phyloP scores from a whole-genome alignment of 225 moss, liverwort and hornwort genomes.

The Asterella californica region DNA sequence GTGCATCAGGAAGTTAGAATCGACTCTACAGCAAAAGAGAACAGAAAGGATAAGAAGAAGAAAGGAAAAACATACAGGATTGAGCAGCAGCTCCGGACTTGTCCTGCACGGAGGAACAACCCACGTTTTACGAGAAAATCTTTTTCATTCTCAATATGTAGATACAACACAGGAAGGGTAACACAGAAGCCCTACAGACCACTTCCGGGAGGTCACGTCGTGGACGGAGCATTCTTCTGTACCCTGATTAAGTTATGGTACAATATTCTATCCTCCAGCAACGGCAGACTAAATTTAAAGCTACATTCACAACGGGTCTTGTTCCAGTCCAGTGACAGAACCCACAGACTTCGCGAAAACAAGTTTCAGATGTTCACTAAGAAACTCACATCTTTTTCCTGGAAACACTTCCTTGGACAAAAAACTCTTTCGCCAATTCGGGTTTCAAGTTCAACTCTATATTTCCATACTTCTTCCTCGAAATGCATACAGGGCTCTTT shows the following conservation, averaged over 20 bases:
- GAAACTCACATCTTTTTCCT: too few species aligned
- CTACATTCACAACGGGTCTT: too few species aligned
- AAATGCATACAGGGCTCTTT: too few species aligned
- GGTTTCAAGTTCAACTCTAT: neutral
- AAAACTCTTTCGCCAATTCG: too few species aligned
- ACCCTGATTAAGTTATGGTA: too few species aligned
- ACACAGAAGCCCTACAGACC: neutral
- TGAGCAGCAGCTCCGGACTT: conserved; percentile 84
- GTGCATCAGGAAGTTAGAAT: neutral
- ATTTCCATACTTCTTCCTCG: neutral
- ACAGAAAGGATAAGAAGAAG: neutral
- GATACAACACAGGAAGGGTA: neutral
- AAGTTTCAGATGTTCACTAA: too few species aligned
- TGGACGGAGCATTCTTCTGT: too few species aligned
- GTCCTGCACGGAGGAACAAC: conserved; percentile 57
- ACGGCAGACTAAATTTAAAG: too few species aligned
- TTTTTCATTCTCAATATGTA: neutral
- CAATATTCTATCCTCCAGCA: too few species aligned
- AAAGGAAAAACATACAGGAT: conserved; percentile 62
- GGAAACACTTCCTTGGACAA: neutral
- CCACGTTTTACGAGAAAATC: neutral
- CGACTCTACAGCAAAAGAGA: neutral
- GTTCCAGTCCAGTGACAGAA: too few species aligned
- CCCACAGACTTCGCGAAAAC: too few species aligned
- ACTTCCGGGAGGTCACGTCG: too few species aligned